Evolutionary conservation across 345 rosid species (phyloP), one percentile per base, ranked within the genome.

Genomic region (Citrus reticulata): DNA sequence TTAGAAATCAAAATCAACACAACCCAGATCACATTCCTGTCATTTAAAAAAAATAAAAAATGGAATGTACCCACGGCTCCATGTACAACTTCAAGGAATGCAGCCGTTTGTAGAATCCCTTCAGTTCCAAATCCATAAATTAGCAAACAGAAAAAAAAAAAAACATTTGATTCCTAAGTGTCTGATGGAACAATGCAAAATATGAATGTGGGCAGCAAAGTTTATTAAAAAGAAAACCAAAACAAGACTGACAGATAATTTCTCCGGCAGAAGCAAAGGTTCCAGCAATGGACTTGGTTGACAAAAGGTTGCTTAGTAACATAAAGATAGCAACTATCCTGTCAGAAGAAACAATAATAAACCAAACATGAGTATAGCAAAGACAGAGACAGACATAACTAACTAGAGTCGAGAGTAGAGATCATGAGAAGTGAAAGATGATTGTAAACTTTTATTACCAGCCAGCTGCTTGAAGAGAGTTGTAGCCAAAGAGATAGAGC

Each of bases 31-130:
- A 59, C 11, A 9, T 60, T 54, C 40, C 71, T 37, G 63, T 14
- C 9, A 5, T 4, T 58, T 19, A 27, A 76, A 42, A 46, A 39
- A 4, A 4, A 4, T 3, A 34, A 0, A 35, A 11, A 29, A 9
- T 2, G 0, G 61, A 35, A 70, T 9, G 30, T 71, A 95, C 98
- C 98, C 30, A 88, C 46, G 29, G 92, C 98, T 86, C 95, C 98
- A 82, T 95, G 97, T 76, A 93, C 70, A 68, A 92, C 92, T 84
- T 93, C 99, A 86, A 91, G 75, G 83, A 93, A 82, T 16, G 93
- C 81, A 82, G 29, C 84, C 57, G 79, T 73, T 80, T 93, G 95
- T 22, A 93, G 81, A 75, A 89, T 75, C 87, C 91, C 97, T 93
- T 78, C 72, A 77, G 19, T 34, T 34, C 74, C 55, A 72, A 70